phyloP scores from a whole-genome alignment of 495 filamentous ascomycete species.

The Emericellopsis terricola region DNA sequence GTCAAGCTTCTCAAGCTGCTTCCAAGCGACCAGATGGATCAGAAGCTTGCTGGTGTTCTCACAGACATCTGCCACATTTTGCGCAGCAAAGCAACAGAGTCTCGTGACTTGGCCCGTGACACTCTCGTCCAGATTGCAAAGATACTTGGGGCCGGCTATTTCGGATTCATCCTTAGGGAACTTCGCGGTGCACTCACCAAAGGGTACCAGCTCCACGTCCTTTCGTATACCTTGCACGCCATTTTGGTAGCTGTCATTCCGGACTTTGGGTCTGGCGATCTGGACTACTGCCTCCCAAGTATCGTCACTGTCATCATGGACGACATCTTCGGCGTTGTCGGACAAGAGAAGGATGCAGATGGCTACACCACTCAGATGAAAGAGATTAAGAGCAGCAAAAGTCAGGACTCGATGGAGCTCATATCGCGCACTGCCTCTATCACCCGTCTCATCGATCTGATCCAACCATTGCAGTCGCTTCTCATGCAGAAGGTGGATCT shows the following conservation, averaged over 20 bases:
- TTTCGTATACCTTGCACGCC: slow-evolving; percentile 89
- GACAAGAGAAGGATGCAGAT: slow-evolving; percentile 92
- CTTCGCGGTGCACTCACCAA: slow-evolving; percentile 60
- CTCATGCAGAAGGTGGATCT: slow-evolving; percentile 67
- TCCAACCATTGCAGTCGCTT: slow-evolving; percentile 57
- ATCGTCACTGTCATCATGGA: slow-evolving; percentile 84
- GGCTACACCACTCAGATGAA: slow-evolving; percentile 92
- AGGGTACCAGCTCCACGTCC: slow-evolving; percentile 87
- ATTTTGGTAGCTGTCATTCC: slow-evolving; percentile 62
- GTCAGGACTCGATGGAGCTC: slow-evolving; percentile 92
- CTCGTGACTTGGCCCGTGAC: slow-evolving; percentile 75
- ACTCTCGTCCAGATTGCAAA: slow-evolving; percentile 68
- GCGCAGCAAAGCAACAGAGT: slow-evolving; percentile 72
- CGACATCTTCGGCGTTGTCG: slow-evolving; percentile 89
- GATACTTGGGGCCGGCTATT: slow-evolving; percentile 61
- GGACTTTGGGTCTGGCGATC: slow-evolving; percentile 58
- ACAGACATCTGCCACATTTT: slow-evolving; percentile 87
- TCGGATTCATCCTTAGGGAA: slow-evolving; percentile 88
- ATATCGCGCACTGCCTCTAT: slow-evolving; percentile 66
- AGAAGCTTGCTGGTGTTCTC: slow-evolving; percentile 61
- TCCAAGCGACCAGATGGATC: slow-evolving; percentile 47
- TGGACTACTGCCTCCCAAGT: slow-evolving; percentile 72
- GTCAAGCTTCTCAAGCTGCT: slow-evolving; percentile 74
- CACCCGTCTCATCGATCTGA: slow-evolving; percentile 49
- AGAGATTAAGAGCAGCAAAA: slow-evolving; percentile 95